Evolutionary conservation across 768 basidiomycete genomes (phyloP).

Genomic region (Xanthoconium stramineum): DNA sequence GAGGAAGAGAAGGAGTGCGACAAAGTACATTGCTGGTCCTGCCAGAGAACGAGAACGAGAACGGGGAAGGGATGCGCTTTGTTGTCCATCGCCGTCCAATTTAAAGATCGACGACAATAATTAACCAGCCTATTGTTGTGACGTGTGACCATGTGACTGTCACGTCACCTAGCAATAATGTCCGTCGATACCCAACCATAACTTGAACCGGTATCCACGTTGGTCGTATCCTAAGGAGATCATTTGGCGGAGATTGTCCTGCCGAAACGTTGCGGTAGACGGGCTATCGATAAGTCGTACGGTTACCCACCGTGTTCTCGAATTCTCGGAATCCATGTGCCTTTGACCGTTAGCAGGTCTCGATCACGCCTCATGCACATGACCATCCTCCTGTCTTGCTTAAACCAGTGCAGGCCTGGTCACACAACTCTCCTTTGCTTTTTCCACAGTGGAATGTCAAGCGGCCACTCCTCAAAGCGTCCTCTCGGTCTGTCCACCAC

Average conservation of each 20-base stretch:
- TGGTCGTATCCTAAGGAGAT: neutral
- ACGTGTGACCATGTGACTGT: neutral
- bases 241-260: slow-evolving; percentile 18
- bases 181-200: neutral
- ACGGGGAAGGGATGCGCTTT: too few relatives aligned
- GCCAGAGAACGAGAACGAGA: slow-evolving; percentile 9
- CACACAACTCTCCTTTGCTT: neutral
- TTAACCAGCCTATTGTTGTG: slow-evolving; percentile 2
- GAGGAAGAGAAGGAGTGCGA: slow-evolving; percentile 3
- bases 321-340: slow-evolving; percentile 8
- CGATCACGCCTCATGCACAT: slow-evolving; percentile 14
- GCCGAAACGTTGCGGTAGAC: slow-evolving; percentile 2
- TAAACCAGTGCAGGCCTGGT: slow-evolving; percentile 13
- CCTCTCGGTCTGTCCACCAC: neutral
- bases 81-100: neutral
- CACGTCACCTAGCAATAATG: slow-evolving; percentile 1
- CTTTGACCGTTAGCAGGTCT: neutral
- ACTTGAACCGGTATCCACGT: too few relatives aligned
- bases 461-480: slow-evolving; percentile 11
- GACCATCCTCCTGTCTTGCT: neutral
- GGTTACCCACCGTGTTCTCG: neutral
- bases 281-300: neutral
- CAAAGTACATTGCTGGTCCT: slow-evolving; percentile 16
- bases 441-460: slow-evolving; percentile 5
- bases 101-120: neutral